Percentiles rank a stretch among this genome's conserved stretches.
Evolutionary conservation across 768 basidiomycete species (phyloP).

Genomic region (Boletus huronensis): DNA sequence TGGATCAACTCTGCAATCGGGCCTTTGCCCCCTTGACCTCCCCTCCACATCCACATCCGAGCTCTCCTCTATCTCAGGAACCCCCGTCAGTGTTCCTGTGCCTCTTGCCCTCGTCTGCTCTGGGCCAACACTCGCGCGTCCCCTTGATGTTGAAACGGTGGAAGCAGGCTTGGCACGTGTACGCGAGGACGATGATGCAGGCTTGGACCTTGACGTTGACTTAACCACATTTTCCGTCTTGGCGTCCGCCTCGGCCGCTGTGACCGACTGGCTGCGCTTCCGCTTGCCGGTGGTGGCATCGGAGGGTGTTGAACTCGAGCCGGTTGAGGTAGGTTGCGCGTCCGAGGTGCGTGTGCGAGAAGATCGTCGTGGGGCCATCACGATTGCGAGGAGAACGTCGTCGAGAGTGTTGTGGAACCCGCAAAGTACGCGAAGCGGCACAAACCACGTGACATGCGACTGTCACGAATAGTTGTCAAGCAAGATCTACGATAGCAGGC

Average conservation of each 20-base stretch:
- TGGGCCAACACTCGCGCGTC: slow-evolving; percentile 6
- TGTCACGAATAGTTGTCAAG: background rate
- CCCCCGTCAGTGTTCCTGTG: slow-evolving; percentile 42
- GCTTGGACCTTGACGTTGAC: slow-evolving; percentile 25
- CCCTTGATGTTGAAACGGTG: slow-evolving; percentile 31
- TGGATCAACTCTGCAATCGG: slow-evolving; percentile 92
- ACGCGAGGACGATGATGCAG: slow-evolving; percentile 12
- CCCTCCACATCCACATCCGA: slow-evolving; percentile 40
- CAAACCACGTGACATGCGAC: slow-evolving; percentile 2
- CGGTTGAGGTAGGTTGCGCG: slow-evolving; percentile 36
- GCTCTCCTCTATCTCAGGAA: slow-evolving; percentile 49
- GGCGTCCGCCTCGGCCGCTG: slow-evolving; percentile 27
- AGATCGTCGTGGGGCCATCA: slow-evolving; percentile 68
- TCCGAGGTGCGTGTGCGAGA: slow-evolving; percentile 51
- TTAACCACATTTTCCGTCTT: slow-evolving; percentile 44
- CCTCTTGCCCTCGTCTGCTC: slow-evolving; percentile 19
- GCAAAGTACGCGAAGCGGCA: slow-evolving; percentile 22
- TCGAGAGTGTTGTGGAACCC: background rate
- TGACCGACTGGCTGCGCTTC: slow-evolving; percentile 48
- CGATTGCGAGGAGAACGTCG: background rate
- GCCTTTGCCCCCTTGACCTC: slow-evolving; percentile 61
- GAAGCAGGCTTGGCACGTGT: slow-evolving; percentile 28
- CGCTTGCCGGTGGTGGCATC: slow-evolving; percentile 41
- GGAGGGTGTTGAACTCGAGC: slow-evolving; percentile 29
- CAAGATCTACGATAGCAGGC: too few species aligned